phyloP scores from a whole-genome alignment of 345 rosid species.

The Streptanthus diversifolius region DNA sequence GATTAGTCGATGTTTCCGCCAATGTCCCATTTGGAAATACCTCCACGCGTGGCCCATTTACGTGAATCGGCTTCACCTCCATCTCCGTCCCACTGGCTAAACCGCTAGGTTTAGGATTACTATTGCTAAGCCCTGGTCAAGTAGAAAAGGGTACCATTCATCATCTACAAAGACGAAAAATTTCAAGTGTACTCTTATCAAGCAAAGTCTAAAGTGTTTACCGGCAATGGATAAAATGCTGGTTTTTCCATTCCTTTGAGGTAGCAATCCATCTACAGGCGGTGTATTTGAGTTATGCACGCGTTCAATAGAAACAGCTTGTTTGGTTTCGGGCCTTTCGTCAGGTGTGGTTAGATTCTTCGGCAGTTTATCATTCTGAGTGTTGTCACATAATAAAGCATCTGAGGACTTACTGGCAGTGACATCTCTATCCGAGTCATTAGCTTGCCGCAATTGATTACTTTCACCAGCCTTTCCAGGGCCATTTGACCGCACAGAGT shows the following conservation, averaged over 20 bases:
- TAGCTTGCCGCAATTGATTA: slow-evolving; percentile 54
- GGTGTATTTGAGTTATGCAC: background rate
- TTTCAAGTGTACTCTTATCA: background rate
- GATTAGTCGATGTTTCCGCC: slow-evolving; percentile 43
- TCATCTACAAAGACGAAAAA: slow-evolving; percentile 13
- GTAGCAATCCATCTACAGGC: slow-evolving; percentile 26
- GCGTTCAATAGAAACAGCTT: slow-evolving; percentile 18
- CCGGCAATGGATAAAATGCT: slow-evolving; percentile 7
- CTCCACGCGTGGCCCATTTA: slow-evolving; percentile 52
- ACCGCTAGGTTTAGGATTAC: slow-evolving; percentile 49
- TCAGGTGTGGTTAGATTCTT: slow-evolving; percentile 12
- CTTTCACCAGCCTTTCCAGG: slow-evolving; percentile 52
- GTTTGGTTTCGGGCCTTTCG: slow-evolving; percentile 5
- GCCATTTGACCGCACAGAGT: slow-evolving; percentile 50
- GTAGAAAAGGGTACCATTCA: slow-evolving; percentile 19
- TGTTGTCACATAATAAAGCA: slow-evolving; percentile 17
- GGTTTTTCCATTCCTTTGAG: slow-evolving; percentile 24
- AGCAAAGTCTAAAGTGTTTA: slow-evolving; percentile 1
- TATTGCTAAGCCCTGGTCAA: slow-evolving; percentile 52
- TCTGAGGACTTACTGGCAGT: slow-evolving; percentile 13
- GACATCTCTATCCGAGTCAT: slow-evolving; percentile 27
- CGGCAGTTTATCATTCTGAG: slow-evolving; percentile 19
- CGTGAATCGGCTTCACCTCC: slow-evolving; percentile 53
- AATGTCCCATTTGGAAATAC: slow-evolving; percentile 62
- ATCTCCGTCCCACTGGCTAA: slow-evolving; percentile 45